phyloP scores from a whole-genome alignment of 2,329 filamentous ascomycete species.

The Didymella segeticola region DNA sequence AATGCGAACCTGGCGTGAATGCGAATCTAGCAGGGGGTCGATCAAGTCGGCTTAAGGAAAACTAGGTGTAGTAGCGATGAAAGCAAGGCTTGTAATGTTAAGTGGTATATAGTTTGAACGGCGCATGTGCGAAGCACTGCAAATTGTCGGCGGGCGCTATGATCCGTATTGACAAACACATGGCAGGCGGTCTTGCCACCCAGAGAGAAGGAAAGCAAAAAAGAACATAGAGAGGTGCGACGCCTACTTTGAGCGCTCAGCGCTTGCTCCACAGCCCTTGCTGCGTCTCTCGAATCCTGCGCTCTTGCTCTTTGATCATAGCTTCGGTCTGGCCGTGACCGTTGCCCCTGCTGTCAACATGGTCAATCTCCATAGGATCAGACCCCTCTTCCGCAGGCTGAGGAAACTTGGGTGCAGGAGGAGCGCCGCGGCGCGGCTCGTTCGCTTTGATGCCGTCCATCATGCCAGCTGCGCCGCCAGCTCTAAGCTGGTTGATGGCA shows the following conservation, averaged over 20 bases:
- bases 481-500: constrained; percentile 71
- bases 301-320: constrained; percentile 67
- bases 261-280: constrained; percentile 61
- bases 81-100: background rate
- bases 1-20: too few relatives aligned
- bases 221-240: background rate
- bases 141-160: constrained; percentile 8
- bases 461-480: constrained; percentile 64
- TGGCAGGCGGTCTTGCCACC: background rate
- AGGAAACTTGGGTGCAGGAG: constrained; percentile 40
- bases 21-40: background rate
- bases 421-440: constrained; percentile 56
- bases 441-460: constrained; percentile 67
- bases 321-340: constrained; percentile 67
- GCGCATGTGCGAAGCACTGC: constrained; percentile 2
- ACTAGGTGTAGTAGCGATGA: background rate
- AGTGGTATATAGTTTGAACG: constrained; percentile 14
- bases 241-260: constrained; percentile 20
- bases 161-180: constrained; percentile 3
- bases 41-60: constrained; percentile 1
- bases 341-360: constrained; percentile 64
- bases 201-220: background rate
- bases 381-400: constrained; percentile 41
- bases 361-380: constrained; percentile 53
- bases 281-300: constrained; percentile 64